These are phyloP conservation scores for Prunus kanzakura DNA, from an alignment of 306 rosid species.

Conservation along the genomic window DNA sequence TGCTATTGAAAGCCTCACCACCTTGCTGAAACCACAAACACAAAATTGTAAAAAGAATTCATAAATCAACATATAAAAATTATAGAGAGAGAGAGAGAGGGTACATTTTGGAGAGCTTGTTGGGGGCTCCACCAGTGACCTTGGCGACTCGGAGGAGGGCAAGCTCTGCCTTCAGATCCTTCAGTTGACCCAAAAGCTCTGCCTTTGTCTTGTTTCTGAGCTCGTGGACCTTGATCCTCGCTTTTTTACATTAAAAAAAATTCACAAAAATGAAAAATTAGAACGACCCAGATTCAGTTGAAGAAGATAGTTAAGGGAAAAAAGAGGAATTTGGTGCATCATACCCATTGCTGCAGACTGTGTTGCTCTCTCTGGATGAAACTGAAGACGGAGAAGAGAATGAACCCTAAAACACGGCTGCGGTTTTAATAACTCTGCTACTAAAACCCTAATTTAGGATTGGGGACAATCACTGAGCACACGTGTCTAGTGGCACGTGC, in stretches of 20 bases:
- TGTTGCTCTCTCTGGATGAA: background rate
- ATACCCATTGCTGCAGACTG: constrained; percentile 10
- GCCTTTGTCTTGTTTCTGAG: constrained; percentile 39
- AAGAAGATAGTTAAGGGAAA: too few species aligned
- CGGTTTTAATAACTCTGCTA: background rate
- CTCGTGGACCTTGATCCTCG: constrained; percentile 54
- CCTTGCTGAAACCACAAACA: constrained; percentile 46
- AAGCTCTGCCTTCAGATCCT: constrained; percentile 57
- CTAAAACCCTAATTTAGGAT: constrained; percentile 18
- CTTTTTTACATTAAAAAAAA: background rate
- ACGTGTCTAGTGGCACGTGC: background rate
- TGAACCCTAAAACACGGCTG: background rate
- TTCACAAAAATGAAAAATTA: background rate
- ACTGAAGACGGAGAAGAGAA: background rate
- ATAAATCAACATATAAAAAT: background rate
- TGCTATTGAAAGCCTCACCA: constrained; percentile 53
- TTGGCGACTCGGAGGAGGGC: constrained; percentile 54
- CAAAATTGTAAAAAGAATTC: background rate
- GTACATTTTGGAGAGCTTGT: constrained; percentile 54
- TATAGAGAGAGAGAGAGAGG: background rate
- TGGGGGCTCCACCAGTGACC: constrained; percentile 56
- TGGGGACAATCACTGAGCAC: background rate
- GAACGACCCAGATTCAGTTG: background rate
- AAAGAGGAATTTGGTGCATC: background rate
- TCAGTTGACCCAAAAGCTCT: constrained; percentile 40